phyloP scores from a whole-genome alignment of 2,329 filamentous ascomycete species.

The Verticillium zaregamsianum region DNA sequence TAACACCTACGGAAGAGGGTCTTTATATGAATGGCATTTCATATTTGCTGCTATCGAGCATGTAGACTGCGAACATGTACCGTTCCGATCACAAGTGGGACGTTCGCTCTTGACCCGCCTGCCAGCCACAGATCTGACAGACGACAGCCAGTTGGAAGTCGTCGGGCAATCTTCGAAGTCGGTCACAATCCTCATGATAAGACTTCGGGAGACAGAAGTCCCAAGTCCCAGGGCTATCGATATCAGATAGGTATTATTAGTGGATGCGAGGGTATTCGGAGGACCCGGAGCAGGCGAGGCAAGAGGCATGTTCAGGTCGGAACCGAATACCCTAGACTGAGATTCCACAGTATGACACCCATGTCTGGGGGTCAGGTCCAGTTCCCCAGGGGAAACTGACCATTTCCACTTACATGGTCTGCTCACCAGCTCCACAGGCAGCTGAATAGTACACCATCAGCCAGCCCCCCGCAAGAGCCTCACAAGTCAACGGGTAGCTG shows the following conservation, averaged over 20 bases:
- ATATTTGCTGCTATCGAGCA: not conserved
- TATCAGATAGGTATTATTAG: not conserved
- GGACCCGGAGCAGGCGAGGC: not conserved
- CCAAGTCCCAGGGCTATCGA: not conserved
- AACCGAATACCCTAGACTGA: no score
- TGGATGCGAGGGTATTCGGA: not conserved
- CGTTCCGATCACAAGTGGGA: not conserved
- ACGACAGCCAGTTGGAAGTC: no score
- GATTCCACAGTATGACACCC: no score
- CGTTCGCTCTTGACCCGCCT: not conserved
- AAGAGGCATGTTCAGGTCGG: not conserved
- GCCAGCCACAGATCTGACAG: not conserved
- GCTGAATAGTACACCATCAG: no score
- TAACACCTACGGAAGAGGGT: not conserved
- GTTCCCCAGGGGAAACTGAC: no score
- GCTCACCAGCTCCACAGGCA: no score
- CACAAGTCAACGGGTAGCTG: not conserved
- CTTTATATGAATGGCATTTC: not conserved
- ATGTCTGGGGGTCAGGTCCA: no score
- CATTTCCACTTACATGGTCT: no score
- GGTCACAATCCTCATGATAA: not conserved
- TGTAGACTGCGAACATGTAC: not conserved
- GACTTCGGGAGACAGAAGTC: not conserved
- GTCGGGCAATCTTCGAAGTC: not conserved
- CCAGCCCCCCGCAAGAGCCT: no score